Base-by-base conservation (phyloP, 208 protist species). In the Acanthamoeba royreba region DNA sequence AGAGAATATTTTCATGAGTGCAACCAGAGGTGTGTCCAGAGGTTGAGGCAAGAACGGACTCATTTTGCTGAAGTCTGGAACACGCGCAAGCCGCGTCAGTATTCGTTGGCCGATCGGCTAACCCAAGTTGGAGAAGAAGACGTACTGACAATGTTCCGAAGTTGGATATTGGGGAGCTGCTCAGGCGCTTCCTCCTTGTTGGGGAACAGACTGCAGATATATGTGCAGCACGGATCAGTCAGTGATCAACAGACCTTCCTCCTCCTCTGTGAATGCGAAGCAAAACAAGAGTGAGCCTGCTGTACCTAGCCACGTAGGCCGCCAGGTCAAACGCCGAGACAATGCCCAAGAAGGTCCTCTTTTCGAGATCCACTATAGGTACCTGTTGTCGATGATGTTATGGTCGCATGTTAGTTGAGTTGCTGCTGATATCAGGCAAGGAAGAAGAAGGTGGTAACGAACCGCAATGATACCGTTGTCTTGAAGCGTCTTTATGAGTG, bases 61-160 rank as follows among this genome's bases (percentile, higher is more conserved):
- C 53, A 66, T 66, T 42, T 89, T 58, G 81, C 81, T 89, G n/a
- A 89, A 89, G 81, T 89, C 81, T 89, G 46, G n/a, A 8, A 77
- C n/a, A 77, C 58, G 40, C 58, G 19, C 8, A 69, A 11, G 58
- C 3, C 55, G 55, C n/a, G n/a, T n/a, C n/a, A n/a, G n/a, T n/a
- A n/a, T n/a, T n/a, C n/a, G n/a, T n/a, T n/a, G n/a, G n/a, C n/a
- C n/a, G n/a, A n/a, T n/a, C n/a, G n/a, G n/a, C n/a, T n/a, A n/a
- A n/a, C n/a, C n/a, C n/a, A n/a, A n/a, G n/a, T n/a, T n/a, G n/a
- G n/a, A 22, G 22, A 61, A 61, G 52, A 61, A 61, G 8, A 88
- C 81, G 53, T 66, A 89, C 81, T 89, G 33, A 89, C 81, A n/a
- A 89, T 66, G 53, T 38, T 61, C 53, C 66, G 33, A 52, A 89